phyloP scores from a whole-genome alignment of 305 asterid species.

The Fraxinus baroniana region DNA sequence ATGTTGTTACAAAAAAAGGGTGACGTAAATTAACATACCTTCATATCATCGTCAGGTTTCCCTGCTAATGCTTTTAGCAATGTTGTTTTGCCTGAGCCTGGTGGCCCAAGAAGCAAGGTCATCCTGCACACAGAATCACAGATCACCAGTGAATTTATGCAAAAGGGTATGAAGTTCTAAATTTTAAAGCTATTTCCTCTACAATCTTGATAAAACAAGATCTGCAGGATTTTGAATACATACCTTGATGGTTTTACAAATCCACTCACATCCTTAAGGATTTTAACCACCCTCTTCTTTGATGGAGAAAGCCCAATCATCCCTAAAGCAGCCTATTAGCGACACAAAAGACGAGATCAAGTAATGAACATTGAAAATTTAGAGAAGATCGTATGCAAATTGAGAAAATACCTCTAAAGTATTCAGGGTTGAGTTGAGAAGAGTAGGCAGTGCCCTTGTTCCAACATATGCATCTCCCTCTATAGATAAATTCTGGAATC shows the following conservation, averaged over 20 bases:
- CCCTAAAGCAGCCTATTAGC: constrained; percentile 47
- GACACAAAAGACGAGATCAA: neutral
- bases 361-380: neutral
- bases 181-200: neutral
- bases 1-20: neutral
- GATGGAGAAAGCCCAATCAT: constrained; percentile 62
- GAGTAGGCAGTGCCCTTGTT: constrained; percentile 78
- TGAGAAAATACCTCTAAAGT: constrained; percentile 51
- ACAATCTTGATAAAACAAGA: neutral
- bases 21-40: constrained; percentile 30
- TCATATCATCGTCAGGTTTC: constrained; percentile 61
- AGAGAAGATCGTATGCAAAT: neutral
- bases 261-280: constrained; percentile 69
- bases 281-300: constrained; percentile 56
- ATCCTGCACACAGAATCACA: constrained; percentile 41
- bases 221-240: neutral
- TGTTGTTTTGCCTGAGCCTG: constrained; percentile 87
- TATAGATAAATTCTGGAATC: constrained; percentile 57
- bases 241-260: constrained; percentile 77
- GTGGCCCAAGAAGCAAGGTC: constrained; percentile 88
- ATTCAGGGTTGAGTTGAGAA: constrained; percentile 65
- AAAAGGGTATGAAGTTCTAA: neutral
- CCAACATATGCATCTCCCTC: constrained; percentile 83
- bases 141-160: neutral
- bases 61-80: constrained; percentile 71